These are phyloP conservation scores for Peronosclerospora sorghi DNA, from an alignment of 352 stramenopile genomes.

Conservation along the genomic window DNA sequence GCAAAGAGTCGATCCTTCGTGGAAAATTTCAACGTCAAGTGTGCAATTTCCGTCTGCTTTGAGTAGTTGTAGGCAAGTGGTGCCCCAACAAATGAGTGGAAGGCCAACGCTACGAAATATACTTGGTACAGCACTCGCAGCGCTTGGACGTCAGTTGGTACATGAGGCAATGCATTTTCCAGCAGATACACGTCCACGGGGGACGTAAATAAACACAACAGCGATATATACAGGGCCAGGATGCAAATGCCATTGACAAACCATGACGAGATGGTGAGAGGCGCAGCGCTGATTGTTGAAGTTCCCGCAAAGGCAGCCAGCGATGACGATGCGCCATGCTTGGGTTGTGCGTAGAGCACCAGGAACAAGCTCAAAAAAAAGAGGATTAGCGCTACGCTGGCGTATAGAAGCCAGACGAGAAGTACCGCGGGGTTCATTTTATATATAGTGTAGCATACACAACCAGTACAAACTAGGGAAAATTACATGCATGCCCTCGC, in stretches of 20 bases:
- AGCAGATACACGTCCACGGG: conserved; percentile 73
- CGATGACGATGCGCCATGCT: conserved; percentile 33
- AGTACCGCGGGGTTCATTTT: conserved; percentile 25
- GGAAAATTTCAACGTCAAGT: conserved; percentile 63
- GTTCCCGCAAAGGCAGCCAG: conserved; percentile 43
- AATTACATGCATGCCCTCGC: too few relatives aligned
- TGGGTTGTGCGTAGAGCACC: conserved; percentile 59
- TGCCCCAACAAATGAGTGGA: conserved; percentile 59
- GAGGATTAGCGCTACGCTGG: conserved; percentile 42
- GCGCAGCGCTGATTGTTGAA: conserved; percentile 44
- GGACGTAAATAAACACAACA: conserved; percentile 69
- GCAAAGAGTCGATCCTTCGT: conserved; percentile 37
- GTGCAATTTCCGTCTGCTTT: conserved; percentile 73
- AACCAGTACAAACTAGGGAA: too few relatives aligned
- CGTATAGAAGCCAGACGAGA: conserved; percentile 57
- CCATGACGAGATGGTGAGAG: conserved; percentile 50
- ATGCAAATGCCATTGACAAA: conserved; percentile 67
- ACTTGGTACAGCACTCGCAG: conserved; percentile 60
- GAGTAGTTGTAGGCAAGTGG: conserved; percentile 78
- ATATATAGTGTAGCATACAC: not conserved
- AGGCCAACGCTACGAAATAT: conserved; percentile 47
- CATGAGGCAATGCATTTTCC: conserved; percentile 51
- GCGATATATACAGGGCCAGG: conserved; percentile 49
- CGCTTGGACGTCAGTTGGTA: conserved; percentile 39
- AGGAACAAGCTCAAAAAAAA: conserved; percentile 38